Conservation (phyloP, 1,139 yeast species). For the Pichia sp. region DNA sequence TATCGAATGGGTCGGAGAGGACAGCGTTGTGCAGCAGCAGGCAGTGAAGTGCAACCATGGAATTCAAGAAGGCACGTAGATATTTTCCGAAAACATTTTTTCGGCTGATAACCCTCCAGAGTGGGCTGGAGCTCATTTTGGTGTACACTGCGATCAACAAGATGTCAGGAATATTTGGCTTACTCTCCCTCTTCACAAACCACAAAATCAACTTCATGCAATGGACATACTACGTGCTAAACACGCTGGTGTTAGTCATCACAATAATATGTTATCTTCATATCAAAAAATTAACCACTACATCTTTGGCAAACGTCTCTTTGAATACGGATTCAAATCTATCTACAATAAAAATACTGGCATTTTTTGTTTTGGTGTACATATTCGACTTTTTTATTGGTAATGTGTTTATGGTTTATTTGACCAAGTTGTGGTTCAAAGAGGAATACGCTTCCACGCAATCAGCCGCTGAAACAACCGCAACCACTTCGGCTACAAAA, state of each 20-base stretch:
- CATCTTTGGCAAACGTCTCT: conserved; percentile 1
- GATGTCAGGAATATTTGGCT: conserved; percentile 85
- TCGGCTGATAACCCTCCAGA: conserved; percentile 67
- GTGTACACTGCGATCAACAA: conserved; percentile 80
- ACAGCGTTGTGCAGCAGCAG: background rate
- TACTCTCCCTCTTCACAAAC: conserved; percentile 81
- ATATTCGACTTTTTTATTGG: conserved; percentile 65
- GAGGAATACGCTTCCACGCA: conserved; percentile 21
- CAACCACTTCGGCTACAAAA: background rate
- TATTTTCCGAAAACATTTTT: conserved; percentile 13
- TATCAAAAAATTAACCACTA: conserved; percentile 2
- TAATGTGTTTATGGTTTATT: conserved; percentile 66
- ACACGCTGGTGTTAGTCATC: conserved; percentile 36
- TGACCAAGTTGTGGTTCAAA: conserved; percentile 69
- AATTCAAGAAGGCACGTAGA: conserved; percentile 4
- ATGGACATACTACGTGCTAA: conserved; percentile 72
- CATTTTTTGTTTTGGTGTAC: conserved; percentile 63
- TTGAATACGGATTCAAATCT: conserved; percentile 15
- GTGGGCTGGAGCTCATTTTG: conserved; percentile 83
- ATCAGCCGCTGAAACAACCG: background rate
- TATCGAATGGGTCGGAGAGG: no score
- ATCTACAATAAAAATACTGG: conserved; percentile 41
- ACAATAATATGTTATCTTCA: conserved; percentile 9
- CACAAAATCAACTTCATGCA: conserved; percentile 82
- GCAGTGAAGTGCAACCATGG: background rate